phyloP scores from a whole-genome alignment of 73 alveolate genomes.

The Paramecium sexaurelia region DNA sequence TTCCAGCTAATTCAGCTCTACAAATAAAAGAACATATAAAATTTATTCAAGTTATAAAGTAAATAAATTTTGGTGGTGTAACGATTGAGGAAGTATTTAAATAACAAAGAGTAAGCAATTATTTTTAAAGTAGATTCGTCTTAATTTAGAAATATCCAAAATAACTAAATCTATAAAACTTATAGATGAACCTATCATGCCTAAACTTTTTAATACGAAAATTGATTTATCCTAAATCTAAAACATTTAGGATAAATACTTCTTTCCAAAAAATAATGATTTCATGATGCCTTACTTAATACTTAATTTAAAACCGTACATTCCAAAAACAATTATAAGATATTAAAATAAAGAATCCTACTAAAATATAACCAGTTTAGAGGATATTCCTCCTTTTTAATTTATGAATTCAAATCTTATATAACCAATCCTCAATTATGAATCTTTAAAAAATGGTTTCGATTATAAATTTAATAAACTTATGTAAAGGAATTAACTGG shows the following conservation, averaged over 20 bases:
- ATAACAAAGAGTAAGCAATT: neutral
- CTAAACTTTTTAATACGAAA: neutral
- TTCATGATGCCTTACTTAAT: neutral
- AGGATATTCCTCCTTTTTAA: slow-evolving; percentile 22
- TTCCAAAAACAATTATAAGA: neutral
- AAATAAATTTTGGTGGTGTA: slow-evolving; percentile 36
- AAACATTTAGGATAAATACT: neutral
- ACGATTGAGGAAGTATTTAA: slow-evolving; percentile 1
- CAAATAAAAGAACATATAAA: slow-evolving; percentile 18
- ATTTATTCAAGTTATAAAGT: neutral
- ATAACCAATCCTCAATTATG: slow-evolving; percentile 30
- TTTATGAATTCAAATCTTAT: slow-evolving; percentile 9
- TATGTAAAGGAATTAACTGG: neutral
- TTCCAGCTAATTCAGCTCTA: slow-evolving; percentile 4
- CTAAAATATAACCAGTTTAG: neutral
- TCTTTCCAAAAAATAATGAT: neutral
- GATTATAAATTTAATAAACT: slow-evolving; percentile 28
- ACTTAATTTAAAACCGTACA: neutral
- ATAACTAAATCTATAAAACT: neutral
- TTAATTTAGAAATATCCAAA: neutral
- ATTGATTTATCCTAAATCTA: neutral
- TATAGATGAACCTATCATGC: slow-evolving; percentile 17
- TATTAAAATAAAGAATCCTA: neutral
- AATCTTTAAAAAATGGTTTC: neutral
- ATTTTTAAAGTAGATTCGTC: slow-evolving; percentile 14